Evolutionary conservation across 2,329 filamentous ascomycete genomes (phyloP), one percentile per base, ranked within the genome.

Genomic region (Gyromitra esculenta): DNA sequence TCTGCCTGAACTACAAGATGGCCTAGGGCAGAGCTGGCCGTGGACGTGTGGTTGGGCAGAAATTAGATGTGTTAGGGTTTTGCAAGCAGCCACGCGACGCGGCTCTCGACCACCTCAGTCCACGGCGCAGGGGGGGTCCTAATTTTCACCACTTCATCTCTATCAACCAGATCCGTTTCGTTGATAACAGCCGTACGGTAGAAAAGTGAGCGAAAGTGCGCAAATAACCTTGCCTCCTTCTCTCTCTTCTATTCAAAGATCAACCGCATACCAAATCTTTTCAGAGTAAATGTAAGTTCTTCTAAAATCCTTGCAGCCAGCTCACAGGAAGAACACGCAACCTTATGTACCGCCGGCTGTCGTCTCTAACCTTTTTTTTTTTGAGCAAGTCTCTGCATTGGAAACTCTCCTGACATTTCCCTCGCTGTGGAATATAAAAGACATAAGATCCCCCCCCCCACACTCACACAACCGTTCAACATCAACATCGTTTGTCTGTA

Each of bases 121-220:
- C 56, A 75, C 59, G 72, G 72, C 59, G 72, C 72, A 75, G 72
- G 72, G 72, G 72, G 72, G 72, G 62, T 70, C 62, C 25, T 63
- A 50, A 65, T 57, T 71, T 75, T 56, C 72, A 75, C 72, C 72
- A 75, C 72, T 59, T 75, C 72, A 75, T 75, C 72, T 75, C 72
- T 75, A 75, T 70, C 65, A 75, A 62, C 72, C 71, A 50, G 39
- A 75, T 70, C 66, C 66, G 59, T 75, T 75, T 75, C 59, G 72
- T 75, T 75, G 72, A 70, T 70, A 70, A 73, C 52, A 73, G 62
- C 69, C 48, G 52, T 66, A 71, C 72, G 72, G 65, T 64, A 68
- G 62, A 67, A 66, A 68, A 54, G 50, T 57, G 68, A 72, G 41
- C 50, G 52, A 50, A 39, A 71, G 39, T 60, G 48, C 41, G 18